These are phyloP conservation scores for Dioszegia aurantiaca DNA, from an alignment of 768 basidiomycete species.

Conservation along the genomic window DNA sequence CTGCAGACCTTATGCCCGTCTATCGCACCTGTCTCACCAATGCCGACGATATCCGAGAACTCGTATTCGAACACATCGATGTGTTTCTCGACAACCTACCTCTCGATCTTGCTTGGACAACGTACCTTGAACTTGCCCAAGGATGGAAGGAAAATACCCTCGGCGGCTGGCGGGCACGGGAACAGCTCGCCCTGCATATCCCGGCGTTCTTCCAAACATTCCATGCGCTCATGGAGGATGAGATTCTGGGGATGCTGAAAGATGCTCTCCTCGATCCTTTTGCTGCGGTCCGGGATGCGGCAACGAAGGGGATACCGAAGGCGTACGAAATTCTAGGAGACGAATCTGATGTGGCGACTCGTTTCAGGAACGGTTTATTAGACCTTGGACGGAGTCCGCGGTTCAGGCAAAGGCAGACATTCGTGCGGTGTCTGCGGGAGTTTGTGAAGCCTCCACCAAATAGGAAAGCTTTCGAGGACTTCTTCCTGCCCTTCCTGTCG, in stretches of 20 bases:
- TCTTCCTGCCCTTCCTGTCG: slow-evolving; percentile 60
- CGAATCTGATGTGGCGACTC: slow-evolving; percentile 27
- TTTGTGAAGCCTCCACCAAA: slow-evolving; percentile 57
- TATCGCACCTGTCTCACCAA: slow-evolving; percentile 60
- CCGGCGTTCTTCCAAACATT: slow-evolving; percentile 56
- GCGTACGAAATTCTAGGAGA: slow-evolving; percentile 38
- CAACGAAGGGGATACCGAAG: slow-evolving; percentile 55
- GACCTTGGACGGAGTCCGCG: slow-evolving; percentile 53
- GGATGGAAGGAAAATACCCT: slow-evolving; percentile 62
- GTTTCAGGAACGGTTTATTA: slow-evolving; percentile 52
- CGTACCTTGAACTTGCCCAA: slow-evolving; percentile 55
- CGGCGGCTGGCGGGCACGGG: slow-evolving; percentile 77
- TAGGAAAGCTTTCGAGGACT: slow-evolving; percentile 55
- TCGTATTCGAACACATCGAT: slow-evolving; percentile 66
- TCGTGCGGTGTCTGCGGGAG: slow-evolving; percentile 69
- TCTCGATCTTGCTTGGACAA: slow-evolving; percentile 55
- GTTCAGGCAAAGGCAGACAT: slow-evolving; percentile 67
- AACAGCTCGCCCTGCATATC: slow-evolving; percentile 63
- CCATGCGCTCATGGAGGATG: slow-evolving; percentile 55
- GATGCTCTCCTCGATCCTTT: slow-evolving; percentile 71
- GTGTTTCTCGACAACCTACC: slow-evolving; percentile 61
- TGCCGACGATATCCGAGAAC: slow-evolving; percentile 70
- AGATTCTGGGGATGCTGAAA: slow-evolving; percentile 60
- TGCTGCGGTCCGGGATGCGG: slow-evolving; percentile 79
- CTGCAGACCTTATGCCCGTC: slow-evolving; percentile 66